Evolutionary conservation across 2,329 filamentous ascomycete genomes (phyloP).

Genomic region (Penicillium sp.): DNA sequence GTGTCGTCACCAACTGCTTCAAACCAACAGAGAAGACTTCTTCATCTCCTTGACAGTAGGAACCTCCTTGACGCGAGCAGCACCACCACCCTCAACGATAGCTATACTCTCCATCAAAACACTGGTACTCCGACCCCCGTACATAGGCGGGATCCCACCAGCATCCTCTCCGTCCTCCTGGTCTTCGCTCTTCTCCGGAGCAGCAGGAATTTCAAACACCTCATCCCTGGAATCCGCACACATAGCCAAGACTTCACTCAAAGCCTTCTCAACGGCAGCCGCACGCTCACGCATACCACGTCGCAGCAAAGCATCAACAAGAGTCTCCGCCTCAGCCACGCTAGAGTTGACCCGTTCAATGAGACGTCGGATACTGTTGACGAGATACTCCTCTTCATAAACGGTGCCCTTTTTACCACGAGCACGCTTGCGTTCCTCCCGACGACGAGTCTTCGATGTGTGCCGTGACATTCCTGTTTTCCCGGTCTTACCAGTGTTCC

Average conservation of each 20-base stretch:
- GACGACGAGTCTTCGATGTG: conserved; percentile 79
- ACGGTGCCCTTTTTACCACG: conserved; percentile 93
- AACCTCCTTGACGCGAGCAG: conserved; percentile 37
- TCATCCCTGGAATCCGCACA: conserved; percentile 66
- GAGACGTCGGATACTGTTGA: conserved; percentile 78
- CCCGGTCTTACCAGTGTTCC: conserved; percentile 68
- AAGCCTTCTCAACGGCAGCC: conserved; percentile 67
- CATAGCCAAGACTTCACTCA: conserved; percentile 68
- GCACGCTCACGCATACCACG: conserved; percentile 86
- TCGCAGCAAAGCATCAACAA: conserved; percentile 73
- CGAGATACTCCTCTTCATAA: conserved; percentile 96
- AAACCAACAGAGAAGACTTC: conserved; percentile 39
- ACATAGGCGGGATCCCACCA: conserved; percentile 20
- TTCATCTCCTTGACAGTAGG: conserved; percentile 52
- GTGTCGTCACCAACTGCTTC: conserved; percentile 1
- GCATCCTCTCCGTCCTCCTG: conserved; percentile 24
- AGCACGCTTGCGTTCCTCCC: conserved; percentile 93
- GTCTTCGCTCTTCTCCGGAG: conserved; percentile 14
- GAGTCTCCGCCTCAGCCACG: conserved; percentile 65
- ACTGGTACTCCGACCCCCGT: conserved; percentile 27
- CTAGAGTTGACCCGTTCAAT: conserved; percentile 75
- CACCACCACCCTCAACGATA: conserved; percentile 35
- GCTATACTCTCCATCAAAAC: conserved; percentile 43
- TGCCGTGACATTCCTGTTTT: conserved; percentile 53
- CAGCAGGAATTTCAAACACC: conserved; percentile 55